These are phyloP conservation scores for Sanghuangporus sanghuang DNA, from an alignment of 1,284 basidiomycete genomes.

Conservation along the genomic window DNA sequence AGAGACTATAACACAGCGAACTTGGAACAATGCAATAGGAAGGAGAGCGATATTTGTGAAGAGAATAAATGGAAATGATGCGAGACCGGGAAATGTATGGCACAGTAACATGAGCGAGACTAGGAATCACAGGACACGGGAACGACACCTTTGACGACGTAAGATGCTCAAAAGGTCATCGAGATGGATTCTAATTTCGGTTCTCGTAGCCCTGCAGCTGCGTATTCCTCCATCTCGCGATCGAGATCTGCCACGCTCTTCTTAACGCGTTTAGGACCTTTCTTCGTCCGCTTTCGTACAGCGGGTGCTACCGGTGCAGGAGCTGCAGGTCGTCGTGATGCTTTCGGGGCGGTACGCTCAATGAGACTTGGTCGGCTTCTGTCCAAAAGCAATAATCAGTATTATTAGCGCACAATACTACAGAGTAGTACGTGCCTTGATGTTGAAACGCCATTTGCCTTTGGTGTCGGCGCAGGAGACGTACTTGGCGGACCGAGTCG, in stretches of 20 bases:
- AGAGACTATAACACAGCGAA: no score
- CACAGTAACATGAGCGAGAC: no score
- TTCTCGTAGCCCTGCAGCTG: background rate
- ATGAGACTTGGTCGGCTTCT: background rate
- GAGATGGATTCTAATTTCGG: no score
- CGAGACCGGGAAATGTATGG: no score
- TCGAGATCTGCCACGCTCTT: conserved; percentile 21
- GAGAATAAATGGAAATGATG: no score
- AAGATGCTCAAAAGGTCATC: no score
- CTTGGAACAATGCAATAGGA: no score
- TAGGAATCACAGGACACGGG: no score
- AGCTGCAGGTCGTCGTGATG: background rate
- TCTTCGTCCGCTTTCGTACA: conserved; percentile 17
- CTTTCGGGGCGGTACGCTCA: conserved; percentile 17
- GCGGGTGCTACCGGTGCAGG: background rate
- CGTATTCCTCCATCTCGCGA: conserved; percentile 22
- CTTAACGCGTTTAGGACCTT: conserved; percentile 22
- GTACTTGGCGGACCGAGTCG: background rate
- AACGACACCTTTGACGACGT: no score
- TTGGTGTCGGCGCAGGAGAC: background rate
- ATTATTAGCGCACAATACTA: background rate
- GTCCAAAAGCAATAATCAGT: background rate
- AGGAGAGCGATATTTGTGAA: no score
- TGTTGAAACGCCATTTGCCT: background rate
- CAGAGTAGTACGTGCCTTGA: background rate